Conservation (phyloP, 2,329 filamentous ascomycete species). For the Penicillium sclerotigenum region DNA sequence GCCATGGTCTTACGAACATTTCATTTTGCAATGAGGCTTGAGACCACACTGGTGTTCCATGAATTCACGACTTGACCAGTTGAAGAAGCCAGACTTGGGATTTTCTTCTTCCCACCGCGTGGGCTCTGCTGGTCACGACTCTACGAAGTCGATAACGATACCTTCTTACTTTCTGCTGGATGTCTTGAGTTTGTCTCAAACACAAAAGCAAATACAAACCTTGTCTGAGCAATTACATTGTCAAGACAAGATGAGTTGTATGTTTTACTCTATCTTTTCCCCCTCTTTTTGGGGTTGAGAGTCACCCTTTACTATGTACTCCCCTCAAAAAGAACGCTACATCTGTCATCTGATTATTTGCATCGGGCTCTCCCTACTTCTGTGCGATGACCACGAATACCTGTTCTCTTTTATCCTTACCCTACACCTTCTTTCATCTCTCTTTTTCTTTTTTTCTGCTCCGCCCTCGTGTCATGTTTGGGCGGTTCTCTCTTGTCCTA, state of each 20-base stretch:
- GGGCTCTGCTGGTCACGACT: constrained; percentile 13
- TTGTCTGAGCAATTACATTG: not conserved
- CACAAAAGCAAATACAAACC: constrained; percentile 5
- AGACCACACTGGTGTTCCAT: constrained; percentile 29
- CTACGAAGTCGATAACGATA: constrained; percentile 16
- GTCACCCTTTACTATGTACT: constrained; percentile 1
- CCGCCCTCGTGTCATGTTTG: constrained; percentile 11
- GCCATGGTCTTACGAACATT: constrained; percentile 28
- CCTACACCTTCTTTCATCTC: constrained; percentile 1
- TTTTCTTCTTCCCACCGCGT: not conserved
- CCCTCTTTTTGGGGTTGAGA: constrained; percentile 4
- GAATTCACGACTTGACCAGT: constrained; percentile 29
- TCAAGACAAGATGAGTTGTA: not conserved
- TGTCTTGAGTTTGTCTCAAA: not conserved
- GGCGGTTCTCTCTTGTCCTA: constrained; percentile 12
- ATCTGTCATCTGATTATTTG: constrained; percentile 6
- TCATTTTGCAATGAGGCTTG: constrained; percentile 25
- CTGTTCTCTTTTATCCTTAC: constrained; percentile 4
- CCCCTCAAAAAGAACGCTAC: constrained; percentile 1
- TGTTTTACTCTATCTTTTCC: constrained; percentile 6
- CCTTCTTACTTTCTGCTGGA: not conserved
- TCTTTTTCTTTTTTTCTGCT: constrained; percentile 5
- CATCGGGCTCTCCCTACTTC: constrained; percentile 10
- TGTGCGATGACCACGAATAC: constrained; percentile 18
- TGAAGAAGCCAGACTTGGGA: constrained; percentile 8